phyloP scores from a whole-genome alignment of 441 rosid genomes.

The Sinapis alba region DNA sequence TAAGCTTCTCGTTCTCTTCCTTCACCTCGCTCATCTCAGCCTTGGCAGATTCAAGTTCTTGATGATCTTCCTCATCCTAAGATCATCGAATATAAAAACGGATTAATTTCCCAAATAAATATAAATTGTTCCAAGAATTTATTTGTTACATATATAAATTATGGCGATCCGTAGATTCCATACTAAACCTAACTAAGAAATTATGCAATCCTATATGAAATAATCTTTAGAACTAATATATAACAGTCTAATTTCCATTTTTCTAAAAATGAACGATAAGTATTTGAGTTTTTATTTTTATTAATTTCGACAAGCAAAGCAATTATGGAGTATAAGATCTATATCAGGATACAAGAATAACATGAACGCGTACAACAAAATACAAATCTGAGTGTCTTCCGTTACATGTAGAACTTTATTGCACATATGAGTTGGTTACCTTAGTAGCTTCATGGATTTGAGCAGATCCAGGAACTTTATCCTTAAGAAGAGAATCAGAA shows the following conservation, averaged over 20 bases:
- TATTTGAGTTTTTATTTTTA: neutral
- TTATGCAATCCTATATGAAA: neutral
- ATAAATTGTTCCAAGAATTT: neutral
- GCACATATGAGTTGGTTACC: slow-evolving; percentile 23
- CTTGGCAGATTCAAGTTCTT: slow-evolving; percentile 64
- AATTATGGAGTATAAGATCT: neutral
- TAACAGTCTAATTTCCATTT: neutral
- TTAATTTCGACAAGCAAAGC: neutral
- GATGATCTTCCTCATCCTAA: slow-evolving; percentile 45
- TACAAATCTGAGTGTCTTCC: neutral
- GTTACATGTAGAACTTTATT: neutral
- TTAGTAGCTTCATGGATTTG: slow-evolving; percentile 30
- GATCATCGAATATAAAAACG: neutral
- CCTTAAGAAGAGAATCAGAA: slow-evolving; percentile 37
- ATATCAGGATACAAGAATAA: slow-evolving; percentile 9
- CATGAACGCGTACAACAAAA: neutral
- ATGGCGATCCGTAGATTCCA: neutral
- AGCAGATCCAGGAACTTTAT: slow-evolving; percentile 34
- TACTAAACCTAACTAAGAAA: neutral
- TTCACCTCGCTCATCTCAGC: slow-evolving; percentile 73
- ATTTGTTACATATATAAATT: neutral
- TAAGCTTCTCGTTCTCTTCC: slow-evolving; percentile 78
- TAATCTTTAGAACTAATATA: neutral
- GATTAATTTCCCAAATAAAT: neutral
- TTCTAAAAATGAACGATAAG: neutral